Base-by-base conservation (phyloP, 768 basidiomycete species). In the Clitopilus hobsonii region DNA sequence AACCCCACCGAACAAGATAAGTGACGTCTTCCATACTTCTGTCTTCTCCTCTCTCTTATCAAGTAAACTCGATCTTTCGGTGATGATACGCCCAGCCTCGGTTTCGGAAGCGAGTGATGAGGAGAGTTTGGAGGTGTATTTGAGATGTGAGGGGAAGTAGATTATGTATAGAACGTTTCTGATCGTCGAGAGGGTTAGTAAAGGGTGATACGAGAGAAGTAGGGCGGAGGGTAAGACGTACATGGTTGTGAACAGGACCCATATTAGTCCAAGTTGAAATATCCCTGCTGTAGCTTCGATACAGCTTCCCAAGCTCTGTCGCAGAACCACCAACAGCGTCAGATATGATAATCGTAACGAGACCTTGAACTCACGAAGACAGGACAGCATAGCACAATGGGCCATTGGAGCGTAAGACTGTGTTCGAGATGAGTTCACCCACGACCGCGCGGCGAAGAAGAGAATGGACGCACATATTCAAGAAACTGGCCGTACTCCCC, bases 351-450 rank as follows among this genome's bases (percentile, higher is more conserved):
- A n/a, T 14, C 8, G n/a, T 14, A n/a, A 11, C 32, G n/a, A 11
- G 32, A 36, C 13, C 13, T 11, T 10, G 0, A 0, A 78, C 91
- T 63, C 54, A 94, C 95, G 27, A 93, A 71, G 51, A 82, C 75
- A 25, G 74, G 72, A 69, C 97, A 99, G 63, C 94, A 98, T 55
- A 75, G 81, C 50, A 98, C 78, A 26, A 91, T 73, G 0, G 83
- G 81, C 80, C 89, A 94, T 62, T 96, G 94, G 61, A 97, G 78
- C 0, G 91, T 84, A n/a, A 95, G 71, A 69, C 95, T 90, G 58
- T 63, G 65, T 45, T 61, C 68, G 54, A 48, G 54, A 56, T 54
- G 54, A 48, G 54, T 56, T 54, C 41, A 26, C 47, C 36, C 59
- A 38, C n/a, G 32, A 30, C 20, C 16, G 23, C 14, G 16, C 18